Base-by-base conservation (phyloP, 768 basidiomycete species). In the Plicaturopsis crispa region DNA sequence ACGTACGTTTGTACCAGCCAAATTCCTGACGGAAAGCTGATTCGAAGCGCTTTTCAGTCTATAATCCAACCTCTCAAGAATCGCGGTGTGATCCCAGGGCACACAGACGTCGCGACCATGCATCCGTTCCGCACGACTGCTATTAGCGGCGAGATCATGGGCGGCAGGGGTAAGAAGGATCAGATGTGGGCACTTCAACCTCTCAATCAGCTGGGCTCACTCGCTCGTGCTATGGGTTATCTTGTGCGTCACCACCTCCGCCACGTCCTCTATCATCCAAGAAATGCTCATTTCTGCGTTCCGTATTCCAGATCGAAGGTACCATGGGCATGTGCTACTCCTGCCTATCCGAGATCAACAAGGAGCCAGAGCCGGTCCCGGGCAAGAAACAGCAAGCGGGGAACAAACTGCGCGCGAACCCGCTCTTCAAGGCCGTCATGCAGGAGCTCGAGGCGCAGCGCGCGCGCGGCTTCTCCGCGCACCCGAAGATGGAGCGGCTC, bases 401-500 rank as follows among this genome's bases (percentile, higher is more conserved):
- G 49, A 61, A 56, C 28, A 72, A 72, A 54, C 55, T 76, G 30
- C 64, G 28, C 65, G 70, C 11, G 73, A 84, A 47, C 59, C 73
- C 0, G 63, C 69, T 26, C 14, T 88, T 87, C 45, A 72, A 77
- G 48, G 70, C 69, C 20, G 60, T 91, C 19, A 67, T 91, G 47
- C 55, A 63, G 24, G 83, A 87, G 52, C 66, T 93, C 13, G 77
- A 85, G 37, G 52, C 51, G n/a, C 74, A 79, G 52, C 63, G 63
- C 38, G 62, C 60, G 19, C 56, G 60, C 6, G 80, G 79, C 4
- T 78, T 81, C 50, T 56, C 68, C 1, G 55, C 72, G 38, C 94
- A 99, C 60, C 94, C 94, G 3, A 99, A 99, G 66, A 84, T 97
- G 78, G 89, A 90, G 33, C 80, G 72, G 41, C 70, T 94, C 8